Percentiles rank a stretch among this genome's conserved stretches.
These are phyloP conservation scores for Leccinum fallax DNA, from an alignment of 1,284 basidiomycete genomes.

Conservation along the genomic window DNA sequence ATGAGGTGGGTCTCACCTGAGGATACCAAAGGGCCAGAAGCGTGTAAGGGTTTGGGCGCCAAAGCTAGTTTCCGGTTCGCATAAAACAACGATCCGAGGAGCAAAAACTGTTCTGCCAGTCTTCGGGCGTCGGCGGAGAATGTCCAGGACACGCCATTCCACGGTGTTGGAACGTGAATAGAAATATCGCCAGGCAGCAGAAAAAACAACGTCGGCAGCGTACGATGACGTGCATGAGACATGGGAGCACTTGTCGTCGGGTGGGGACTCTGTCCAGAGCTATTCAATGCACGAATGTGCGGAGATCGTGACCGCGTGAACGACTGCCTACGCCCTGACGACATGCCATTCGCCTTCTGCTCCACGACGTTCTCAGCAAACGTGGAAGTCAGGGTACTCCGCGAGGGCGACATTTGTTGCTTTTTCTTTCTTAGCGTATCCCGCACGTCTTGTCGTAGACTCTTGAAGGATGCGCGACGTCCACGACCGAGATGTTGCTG, in stretches of 20 bases:
- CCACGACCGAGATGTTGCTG: conserved; percentile 26
- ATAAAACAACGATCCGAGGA: conserved; percentile 35
- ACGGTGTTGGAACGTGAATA: conserved; percentile 21
- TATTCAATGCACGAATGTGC: conserved; percentile 17
- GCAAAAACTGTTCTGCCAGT: conserved; percentile 29
- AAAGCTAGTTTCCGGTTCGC: conserved; percentile 30
- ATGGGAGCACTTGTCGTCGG: conserved; percentile 12
- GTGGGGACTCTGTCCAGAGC: conserved; percentile 24
- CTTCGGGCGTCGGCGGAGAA: conserved; percentile 31
- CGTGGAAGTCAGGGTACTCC: conserved; percentile 22
- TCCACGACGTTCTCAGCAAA: conserved; percentile 22
- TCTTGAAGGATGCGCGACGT: conserved; percentile 31
- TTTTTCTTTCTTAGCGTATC: conserved; percentile 33
- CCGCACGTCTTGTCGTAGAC: conserved; percentile 25
- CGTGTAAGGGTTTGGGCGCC: conserved; percentile 6
- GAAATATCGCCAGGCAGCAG: conserved; percentile 31
- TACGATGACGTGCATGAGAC: conserved; percentile 30
- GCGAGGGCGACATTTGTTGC: conserved; percentile 27
- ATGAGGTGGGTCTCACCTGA: conserved; percentile 28
- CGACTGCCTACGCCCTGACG: conserved; percentile 19
- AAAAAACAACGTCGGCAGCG: conserved; percentile 3
- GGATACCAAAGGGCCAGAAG: conserved; percentile 16
- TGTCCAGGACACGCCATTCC: conserved; percentile 17
- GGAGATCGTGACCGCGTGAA: conserved; percentile 31
- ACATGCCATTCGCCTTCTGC: conserved; percentile 19